Evolutionary conservation across 495 filamentous ascomycete genomes (phyloP), one percentile per base, ranked within the genome.

Genomic region (Penicillium flavigenum): DNA sequence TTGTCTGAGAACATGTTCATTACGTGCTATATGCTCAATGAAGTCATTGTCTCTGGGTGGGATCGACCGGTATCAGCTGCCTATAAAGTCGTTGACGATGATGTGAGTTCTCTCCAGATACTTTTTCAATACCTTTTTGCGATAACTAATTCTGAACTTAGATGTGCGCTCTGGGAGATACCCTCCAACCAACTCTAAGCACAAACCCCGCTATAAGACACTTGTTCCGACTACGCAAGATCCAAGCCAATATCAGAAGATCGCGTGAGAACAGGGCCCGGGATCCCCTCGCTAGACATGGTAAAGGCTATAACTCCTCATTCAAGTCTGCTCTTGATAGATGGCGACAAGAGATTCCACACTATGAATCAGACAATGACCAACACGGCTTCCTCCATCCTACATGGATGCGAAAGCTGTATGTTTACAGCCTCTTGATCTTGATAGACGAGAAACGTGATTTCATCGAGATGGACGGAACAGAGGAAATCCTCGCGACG

Each of bases 11-110:
- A 63, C 5, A 62, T 71, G 61, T 72, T 72, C 10, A 72, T 72
- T 45, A 64, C 68, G 17, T 71, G 68, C 46, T 72, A 67, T 47
- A 72, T 72, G 70, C 56, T 72, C 46, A 72, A 72, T 43, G 70
- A 71, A 31, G 61, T 72, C 17, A 63, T 70, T 41, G 59, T 68
- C 5, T 72, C 64, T 12, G 70, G 70, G 8, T 72, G 70, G 70
- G 66, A 71, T 36, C 52, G 68, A 22, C 70, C 70, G 0, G 66
- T 67, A 10, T 71, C 68, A 16, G 59, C 61, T 42, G 66, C 64
- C 9, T 69, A 71, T 17, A 59, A 41, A 14, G 63, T 59, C 7
- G 58, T 71, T 22, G 70, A 72, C n/a, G 66, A 72, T 51, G 70
- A 71, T 61, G 70, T 72, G 51, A 59, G 67, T 54, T 14, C 42